Evolutionary conservation across 169 alveolate genomes (phyloP).

Genomic region (Eimeria acervulina): DNA sequence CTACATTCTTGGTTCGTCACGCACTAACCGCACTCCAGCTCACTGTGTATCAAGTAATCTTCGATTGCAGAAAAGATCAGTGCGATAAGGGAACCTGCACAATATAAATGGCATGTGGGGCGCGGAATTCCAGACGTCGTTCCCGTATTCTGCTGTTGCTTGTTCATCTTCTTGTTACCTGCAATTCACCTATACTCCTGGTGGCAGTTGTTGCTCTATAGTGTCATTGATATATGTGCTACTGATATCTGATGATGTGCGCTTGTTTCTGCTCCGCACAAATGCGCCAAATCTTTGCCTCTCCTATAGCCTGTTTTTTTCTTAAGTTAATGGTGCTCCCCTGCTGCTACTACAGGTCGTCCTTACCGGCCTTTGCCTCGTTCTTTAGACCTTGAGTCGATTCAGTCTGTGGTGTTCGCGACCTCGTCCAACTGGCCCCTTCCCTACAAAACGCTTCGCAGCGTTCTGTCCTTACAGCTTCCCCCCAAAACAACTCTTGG

Average conservation of each 20-base stretch:
- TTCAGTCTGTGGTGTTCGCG: slow-evolving; percentile 80
- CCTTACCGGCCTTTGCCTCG: slow-evolving; percentile 82
- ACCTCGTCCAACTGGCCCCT: slow-evolving; percentile 60
- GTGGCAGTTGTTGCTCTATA: neutral
- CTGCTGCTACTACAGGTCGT: slow-evolving; percentile 68
- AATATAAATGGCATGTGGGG: neutral
- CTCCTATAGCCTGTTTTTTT: neutral
- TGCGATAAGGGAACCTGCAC: neutral
- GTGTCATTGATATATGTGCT: neutral
- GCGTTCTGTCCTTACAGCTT: slow-evolving; percentile 31
- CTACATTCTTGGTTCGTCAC: slow-evolving; percentile 42
- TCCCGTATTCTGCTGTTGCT: neutral
- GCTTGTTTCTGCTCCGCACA: neutral
- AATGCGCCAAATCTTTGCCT: neutral
- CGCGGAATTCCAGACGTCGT: neutral
- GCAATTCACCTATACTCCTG: neutral
- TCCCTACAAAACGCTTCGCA: slow-evolving; percentile 15
- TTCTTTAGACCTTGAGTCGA: slow-evolving; percentile 26
- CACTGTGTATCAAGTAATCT: neutral
- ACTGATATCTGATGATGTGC: neutral
- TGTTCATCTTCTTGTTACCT: neutral
- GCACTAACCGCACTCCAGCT: neutral
- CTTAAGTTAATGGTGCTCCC: neutral
- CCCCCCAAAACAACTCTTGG: slow-evolving; percentile 66
- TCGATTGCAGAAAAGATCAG: neutral